phyloP scores from a whole-genome alignment of 176 grass and related monocot species.

The Poa annua region DNA sequence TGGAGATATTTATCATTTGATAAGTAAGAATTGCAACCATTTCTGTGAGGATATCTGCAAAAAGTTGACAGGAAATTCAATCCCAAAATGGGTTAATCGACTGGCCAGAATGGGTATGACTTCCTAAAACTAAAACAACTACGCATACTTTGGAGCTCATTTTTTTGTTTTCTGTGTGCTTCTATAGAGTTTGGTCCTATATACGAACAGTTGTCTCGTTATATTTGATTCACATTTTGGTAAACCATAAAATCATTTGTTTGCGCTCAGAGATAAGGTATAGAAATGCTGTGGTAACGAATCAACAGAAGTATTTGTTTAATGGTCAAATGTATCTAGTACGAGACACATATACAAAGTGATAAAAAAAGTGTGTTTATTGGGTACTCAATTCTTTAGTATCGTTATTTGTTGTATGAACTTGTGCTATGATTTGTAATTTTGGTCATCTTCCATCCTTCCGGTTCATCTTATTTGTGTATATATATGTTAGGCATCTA shows the following conservation, averaged over 20 bases:
- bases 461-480: not conserved
- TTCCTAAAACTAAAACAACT: slow-evolving; percentile 2
- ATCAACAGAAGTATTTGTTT: not conserved
- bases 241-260: not conserved
- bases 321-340: not conserved
- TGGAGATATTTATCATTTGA: slow-evolving; percentile 75
- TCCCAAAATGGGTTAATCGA: slow-evolving; percentile 82
- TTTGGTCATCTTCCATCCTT: not conserved
- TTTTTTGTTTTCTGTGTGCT: slow-evolving; percentile 9
- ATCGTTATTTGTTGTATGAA: not conserved
- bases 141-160: slow-evolving; percentile 3
- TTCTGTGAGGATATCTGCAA: slow-evolving; percentile 73
- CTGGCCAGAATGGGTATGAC: slow-evolving; percentile 72
- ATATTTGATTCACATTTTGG: slow-evolving; percentile 8
- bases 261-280: not conserved
- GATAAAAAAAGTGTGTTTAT: not conserved
- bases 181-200: slow-evolving; percentile 1
- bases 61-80: slow-evolving; percentile 65
- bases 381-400: not conserved
- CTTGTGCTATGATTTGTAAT: not conserved
- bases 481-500: not conserved
- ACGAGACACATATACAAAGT: not conserved
- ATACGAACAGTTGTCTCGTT: not conserved
- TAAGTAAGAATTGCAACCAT: slow-evolving; percentile 80
- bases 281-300: not conserved